Evolutionary conservation across 352 stramenopile species (phyloP), one percentile per base, ranked within the genome.

Genomic region (Phytophthora pinifolia): DNA sequence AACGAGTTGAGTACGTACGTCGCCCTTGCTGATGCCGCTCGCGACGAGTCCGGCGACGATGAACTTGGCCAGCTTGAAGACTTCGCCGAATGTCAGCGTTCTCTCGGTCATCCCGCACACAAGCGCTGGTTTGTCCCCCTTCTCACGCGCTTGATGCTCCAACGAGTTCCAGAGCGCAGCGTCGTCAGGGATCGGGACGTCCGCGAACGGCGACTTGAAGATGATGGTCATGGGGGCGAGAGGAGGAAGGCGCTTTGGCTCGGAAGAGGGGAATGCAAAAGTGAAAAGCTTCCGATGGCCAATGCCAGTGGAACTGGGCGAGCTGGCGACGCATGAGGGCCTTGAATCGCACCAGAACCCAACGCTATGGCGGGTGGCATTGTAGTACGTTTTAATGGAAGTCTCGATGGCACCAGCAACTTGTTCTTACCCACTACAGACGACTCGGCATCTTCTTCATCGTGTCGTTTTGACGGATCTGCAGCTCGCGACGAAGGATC

Each of bases 401-500:
- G n/a, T 32, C 20, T 27, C 22, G 22, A 27, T 27, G 22, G 22
- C 22, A 5, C 22, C n/a, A n/a, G n/a, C n/a, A n/a, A n/a, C n/a
- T n/a, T n/a, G n/a, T n/a, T n/a, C n/a, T n/a, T n/a, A n/a, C n/a
- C n/a, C n/a, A n/a, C n/a, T n/a, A n/a, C 25, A 69, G 44, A 42
- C 60, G 60, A 69, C 60, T 69, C 18, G 56, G 54, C 15, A 18
- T 45, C n/a, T 32, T 15, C 48, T 69, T 69, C 27, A 73, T 49
- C 41, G 63, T 72, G 15, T 64, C 62, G n/a, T 75, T 63, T 38
- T 74, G 66, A 29, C 50, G 53, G 27, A 59, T 59, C 36, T 87
- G 74, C 18, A 97, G 62, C 36, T 94, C 62, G 9, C 92, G 72
- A 36, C 94, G 76, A 10, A 98, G 68, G 46, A 98, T 97, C 79